Percentiles rank a stretch among this genome's conserved stretches.
Evolutionary conservation across 495 filamentous ascomycete species (phyloP).

Genomic region (Hyphodiscus hymeniophilus): DNA sequence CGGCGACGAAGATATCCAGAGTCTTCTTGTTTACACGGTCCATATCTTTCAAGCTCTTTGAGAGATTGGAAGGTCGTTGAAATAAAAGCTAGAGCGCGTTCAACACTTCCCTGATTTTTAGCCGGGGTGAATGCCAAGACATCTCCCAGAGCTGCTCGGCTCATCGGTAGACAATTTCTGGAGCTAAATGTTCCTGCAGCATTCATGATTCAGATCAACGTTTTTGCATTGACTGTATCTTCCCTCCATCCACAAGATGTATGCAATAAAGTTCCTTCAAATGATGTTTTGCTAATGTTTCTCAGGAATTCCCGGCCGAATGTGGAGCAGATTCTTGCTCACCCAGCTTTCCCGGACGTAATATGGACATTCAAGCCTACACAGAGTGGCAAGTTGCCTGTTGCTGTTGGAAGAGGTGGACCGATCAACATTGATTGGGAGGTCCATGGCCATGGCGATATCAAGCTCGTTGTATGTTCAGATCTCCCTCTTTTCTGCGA

Average conservation of each 20-base stretch:
- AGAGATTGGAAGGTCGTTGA: slow-evolving; percentile 20
- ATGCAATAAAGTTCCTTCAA: too few relatives aligned
- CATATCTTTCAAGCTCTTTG: slow-evolving; percentile 31
- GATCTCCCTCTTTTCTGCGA: slow-evolving; percentile 7
- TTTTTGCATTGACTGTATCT: too few relatives aligned
- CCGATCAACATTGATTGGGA: slow-evolving; percentile 68
- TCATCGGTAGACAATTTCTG: too few relatives aligned
- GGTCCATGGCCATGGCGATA: slow-evolving; percentile 65
- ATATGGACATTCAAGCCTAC: slow-evolving; percentile 58
- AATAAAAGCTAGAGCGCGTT: too few relatives aligned
- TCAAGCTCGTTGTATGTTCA: slow-evolving; percentile 59
- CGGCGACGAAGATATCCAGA: slow-evolving; percentile 34
- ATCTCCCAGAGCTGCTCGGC: too few relatives aligned
- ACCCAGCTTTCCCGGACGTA: slow-evolving; percentile 37
- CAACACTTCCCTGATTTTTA: too few relatives aligned
- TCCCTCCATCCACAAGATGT: too few relatives aligned
- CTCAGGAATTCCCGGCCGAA: slow-evolving; percentile 4
- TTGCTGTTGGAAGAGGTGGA: slow-evolving; percentile 57
- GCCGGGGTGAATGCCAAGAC: too few relatives aligned
- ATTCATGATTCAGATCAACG: too few relatives aligned
- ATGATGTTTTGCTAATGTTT: too few relatives aligned
- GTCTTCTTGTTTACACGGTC: slow-evolving; percentile 35
- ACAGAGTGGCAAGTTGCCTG: slow-evolving; percentile 45
- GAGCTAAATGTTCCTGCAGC: too few relatives aligned
- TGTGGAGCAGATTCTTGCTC: slow-evolving; percentile 19